phyloP scores from a whole-genome alignment of 169 alveolate species.

The Besnoitia besnoiti region DNA sequence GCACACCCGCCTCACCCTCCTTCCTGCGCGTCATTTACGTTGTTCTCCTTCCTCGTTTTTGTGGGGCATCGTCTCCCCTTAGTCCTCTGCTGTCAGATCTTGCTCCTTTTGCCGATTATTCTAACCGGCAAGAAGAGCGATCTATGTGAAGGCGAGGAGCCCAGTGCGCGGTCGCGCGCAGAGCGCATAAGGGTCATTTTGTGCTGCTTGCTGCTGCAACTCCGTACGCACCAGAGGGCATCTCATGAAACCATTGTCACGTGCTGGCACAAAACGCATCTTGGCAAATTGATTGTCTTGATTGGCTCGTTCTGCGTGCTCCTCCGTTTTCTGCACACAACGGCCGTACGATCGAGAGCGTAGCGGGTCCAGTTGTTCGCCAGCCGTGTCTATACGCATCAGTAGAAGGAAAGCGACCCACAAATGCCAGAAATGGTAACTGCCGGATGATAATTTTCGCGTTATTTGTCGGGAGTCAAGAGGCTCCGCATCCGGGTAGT shows the following conservation, averaged over 20 bases:
- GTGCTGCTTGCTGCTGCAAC: neutral
- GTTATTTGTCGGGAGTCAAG: no score
- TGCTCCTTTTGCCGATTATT: neutral
- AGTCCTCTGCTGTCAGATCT: neutral
- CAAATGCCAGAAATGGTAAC: no score
- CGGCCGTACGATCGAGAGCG: neutral
- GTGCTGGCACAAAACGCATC: neutral
- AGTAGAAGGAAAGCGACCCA: neutral
- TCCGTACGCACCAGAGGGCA: neutral
- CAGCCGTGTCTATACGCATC: neutral
- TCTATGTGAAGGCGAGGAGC: neutral
- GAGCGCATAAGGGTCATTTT: neutral
- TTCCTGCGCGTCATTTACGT: neutral
- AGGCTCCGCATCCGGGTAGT: no score
- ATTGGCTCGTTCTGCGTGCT: neutral
- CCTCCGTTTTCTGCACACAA: neutral
- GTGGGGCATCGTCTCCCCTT: neutral
- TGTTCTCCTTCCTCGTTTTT: neutral
- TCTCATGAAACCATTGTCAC: neutral
- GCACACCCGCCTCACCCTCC: neutral
- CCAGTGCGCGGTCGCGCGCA: neutral
- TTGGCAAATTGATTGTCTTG: conserved; percentile 1
- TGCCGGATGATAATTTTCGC: no score
- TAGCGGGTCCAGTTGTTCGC: neutral
- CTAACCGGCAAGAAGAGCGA: neutral